These are phyloP conservation scores for Cordyceps farinosa DNA, from an alignment of 2,329 filamentous ascomycete species.

Conservation along the genomic window DNA sequence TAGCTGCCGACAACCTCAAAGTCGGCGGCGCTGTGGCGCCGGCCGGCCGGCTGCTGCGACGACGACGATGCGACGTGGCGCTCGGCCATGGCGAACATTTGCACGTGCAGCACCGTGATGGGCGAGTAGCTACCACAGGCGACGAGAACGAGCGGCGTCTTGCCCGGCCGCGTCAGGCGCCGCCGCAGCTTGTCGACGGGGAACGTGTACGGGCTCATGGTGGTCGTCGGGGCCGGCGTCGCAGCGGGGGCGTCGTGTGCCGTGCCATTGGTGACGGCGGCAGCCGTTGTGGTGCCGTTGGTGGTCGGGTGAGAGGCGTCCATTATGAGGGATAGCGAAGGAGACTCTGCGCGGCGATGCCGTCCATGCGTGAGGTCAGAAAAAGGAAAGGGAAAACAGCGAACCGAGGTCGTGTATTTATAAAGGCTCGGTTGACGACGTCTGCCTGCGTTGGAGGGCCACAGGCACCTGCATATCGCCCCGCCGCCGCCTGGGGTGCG, in stretches of 20 bases:
- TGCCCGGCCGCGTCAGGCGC: slow-evolving; percentile 50
- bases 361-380: slow-evolving; percentile 7
- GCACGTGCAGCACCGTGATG: slow-evolving; percentile 70
- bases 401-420: slow-evolving; percentile 6
- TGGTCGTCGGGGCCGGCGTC: not conserved
- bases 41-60: not conserved
- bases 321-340: not conserved
- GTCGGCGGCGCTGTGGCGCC: slow-evolving; percentile 32
- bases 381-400: not conserved
- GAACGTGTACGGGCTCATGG: slow-evolving; percentile 47
- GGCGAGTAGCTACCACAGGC: slow-evolving; percentile 68
- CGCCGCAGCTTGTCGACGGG: slow-evolving; percentile 56
- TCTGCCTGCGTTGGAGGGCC: slow-evolving; percentile 7
- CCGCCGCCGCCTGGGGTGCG: slow-evolving; percentile 13
- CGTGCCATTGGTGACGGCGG: not conserved
- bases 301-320: not conserved
- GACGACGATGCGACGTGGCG: slow-evolving; percentile 47
- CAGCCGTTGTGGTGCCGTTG: not conserved
- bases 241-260: not conserved
- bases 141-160: slow-evolving; percentile 63
- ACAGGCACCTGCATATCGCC: slow-evolving; percentile 3
- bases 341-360: slow-evolving; percentile 5
- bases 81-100: slow-evolving; percentile 80
- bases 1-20: slow-evolving; percentile 84
- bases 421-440: not conserved